Evolutionary conservation across 179 eudicot genomes (phyloP), one percentile per base, ranked within the genome.

Genomic region (Camellia oleifera): DNA sequence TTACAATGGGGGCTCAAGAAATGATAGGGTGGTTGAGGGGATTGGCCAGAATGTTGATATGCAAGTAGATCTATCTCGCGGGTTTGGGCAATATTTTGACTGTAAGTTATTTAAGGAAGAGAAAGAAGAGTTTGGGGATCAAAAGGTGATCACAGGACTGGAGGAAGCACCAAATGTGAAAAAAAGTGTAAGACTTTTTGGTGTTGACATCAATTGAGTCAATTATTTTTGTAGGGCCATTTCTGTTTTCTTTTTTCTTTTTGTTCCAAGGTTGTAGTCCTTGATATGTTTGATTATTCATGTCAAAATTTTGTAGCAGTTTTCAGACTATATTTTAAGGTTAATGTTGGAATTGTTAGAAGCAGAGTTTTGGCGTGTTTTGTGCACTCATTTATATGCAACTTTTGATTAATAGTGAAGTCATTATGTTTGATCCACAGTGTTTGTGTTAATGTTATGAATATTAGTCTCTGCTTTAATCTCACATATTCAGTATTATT

Each of bases 121-220:
- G 26, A 57, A 45, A 9, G 77, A 23, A 71, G 46, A 32, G 14
- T 60, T 23, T 15, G 64, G 12, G 46, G 44, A 63, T 58, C 54
- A 8, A 3, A 61, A 15, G 14, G 23, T n/a, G 4, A 11, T 44
- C 2, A 3, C n/a, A 65, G 53, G 11, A 75, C n/a, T 18, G 26
- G 26, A 0, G 57, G 11, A 8, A 18, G 8, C 64, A 78, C 15
- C 48, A n/a, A 42, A 18, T 57, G 53, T 17, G 0, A 42, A 48
- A 56, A 68, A 40, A 0, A 83, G 86, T 40, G 13, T 89, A 20
- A 83, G 76, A 77, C 83, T 89, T 7, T 89, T 89, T 69, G 92
- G 92, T 26, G 89, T 86, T 66, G 42, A 66, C 14, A 66, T 66
- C 40, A 26, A 32, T 5, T 32, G 40, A 32, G 40, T 32, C 11